Conservation (phyloP, 768 basidiomycete species). For the Serendipita sp. region DNA sequence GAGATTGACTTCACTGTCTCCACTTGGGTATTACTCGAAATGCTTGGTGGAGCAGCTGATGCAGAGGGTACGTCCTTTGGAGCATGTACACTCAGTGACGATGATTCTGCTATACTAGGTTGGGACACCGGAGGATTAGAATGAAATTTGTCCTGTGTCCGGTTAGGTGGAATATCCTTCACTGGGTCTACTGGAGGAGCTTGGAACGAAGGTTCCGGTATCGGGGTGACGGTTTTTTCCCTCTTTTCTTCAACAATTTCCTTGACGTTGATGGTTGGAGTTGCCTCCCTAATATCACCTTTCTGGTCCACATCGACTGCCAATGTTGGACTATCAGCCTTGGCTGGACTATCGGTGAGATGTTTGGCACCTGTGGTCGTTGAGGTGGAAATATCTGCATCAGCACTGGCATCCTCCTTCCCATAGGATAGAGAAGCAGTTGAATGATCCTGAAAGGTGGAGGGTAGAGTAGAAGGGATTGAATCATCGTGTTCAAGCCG, state of each 20-base stretch:
- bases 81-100: too few relatives aligned
- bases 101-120: too few relatives aligned
- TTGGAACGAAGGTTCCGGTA: not conserved
- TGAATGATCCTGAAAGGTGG: not conserved
- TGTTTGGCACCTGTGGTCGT: constrained; percentile 14
- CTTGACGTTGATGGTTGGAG: not conserved
- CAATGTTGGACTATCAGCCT: constrained; percentile 2
- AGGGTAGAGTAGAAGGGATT: not conserved
- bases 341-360: not conserved
- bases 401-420: not conserved
- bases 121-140: too few relatives aligned
- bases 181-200: not conserved
- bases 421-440: not conserved
- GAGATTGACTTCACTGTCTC: not conserved
- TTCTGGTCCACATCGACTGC: not conserved
- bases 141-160: too few relatives aligned
- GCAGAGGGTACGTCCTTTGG: not conserved
- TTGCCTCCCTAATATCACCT: not conserved
- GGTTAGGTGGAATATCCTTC: not conserved
- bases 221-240: not conserved
- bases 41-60: not conserved
- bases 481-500: not conserved
- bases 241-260: too few relatives aligned
- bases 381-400: constrained; percentile 13
- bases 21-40: constrained; percentile 11